Evolutionary conservation across 495 filamentous ascomycete species (phyloP).

Genomic region (Talaromyces borbonicus): DNA sequence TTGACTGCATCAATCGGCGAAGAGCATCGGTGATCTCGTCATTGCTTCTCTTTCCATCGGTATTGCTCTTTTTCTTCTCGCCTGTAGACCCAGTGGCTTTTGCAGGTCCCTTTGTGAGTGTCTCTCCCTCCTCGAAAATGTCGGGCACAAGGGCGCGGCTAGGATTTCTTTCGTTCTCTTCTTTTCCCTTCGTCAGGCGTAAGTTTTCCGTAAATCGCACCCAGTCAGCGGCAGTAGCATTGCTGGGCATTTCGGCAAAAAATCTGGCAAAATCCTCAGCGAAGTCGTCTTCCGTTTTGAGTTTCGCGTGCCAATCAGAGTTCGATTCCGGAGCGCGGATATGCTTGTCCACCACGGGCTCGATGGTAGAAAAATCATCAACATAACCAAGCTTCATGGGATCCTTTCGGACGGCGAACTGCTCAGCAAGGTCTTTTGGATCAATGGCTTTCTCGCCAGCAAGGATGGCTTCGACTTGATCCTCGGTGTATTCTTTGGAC

Average conservation of each 20-base stretch:
- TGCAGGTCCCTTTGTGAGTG: constrained; percentile 28
- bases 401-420: constrained; percentile 60
- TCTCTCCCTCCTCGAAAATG: constrained; percentile 38
- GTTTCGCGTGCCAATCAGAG: constrained; percentile 47
- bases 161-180: constrained; percentile 40
- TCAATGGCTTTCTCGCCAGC: constrained; percentile 78
- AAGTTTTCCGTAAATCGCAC: constrained; percentile 35
- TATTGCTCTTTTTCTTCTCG: constrained; percentile 8
- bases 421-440: constrained; percentile 62
- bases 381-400: constrained; percentile 64
- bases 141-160: constrained; percentile 35
- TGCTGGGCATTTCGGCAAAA: constrained; percentile 41
- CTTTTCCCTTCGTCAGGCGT: constrained; percentile 41
- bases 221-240: constrained; percentile 32
- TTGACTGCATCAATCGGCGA: constrained; percentile 53
- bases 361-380: constrained; percentile 72
- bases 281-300: constrained; percentile 52
- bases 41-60: constrained; percentile 1
- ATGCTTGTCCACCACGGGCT: constrained; percentile 64
- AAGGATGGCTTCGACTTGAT: constrained; percentile 76
- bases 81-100: constrained; percentile 13
- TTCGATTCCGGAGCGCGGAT: constrained; percentile 43
- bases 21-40: constrained; percentile 45
- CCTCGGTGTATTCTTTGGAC: constrained; percentile 57
- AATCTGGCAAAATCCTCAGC: constrained; percentile 47